These are phyloP conservation scores for Plasmodium vivax DNA, from an alignment of 169 alveolate species.

Conservation along the genomic window DNA sequence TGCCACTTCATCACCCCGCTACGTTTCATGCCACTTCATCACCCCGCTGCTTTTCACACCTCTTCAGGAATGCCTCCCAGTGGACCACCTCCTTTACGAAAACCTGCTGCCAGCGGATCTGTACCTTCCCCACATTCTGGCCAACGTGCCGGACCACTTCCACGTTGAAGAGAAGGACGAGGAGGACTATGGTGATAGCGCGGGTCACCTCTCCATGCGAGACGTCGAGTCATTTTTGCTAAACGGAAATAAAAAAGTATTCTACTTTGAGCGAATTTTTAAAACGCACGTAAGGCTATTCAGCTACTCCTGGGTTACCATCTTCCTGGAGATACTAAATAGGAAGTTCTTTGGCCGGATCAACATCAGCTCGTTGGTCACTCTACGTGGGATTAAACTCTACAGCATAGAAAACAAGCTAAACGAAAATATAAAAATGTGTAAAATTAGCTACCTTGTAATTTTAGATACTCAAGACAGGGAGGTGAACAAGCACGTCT, in stretches of 20 bases:
- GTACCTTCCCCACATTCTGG: conserved; percentile 11
- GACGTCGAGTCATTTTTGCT: conserved; percentile 15
- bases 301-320: conserved; percentile 66
- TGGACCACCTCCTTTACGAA: conserved; percentile 54
- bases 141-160: conserved; percentile 52
- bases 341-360: conserved; percentile 8
- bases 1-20: not conserved
- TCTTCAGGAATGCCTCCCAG: conserved; percentile 30
- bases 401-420: conserved; percentile 51
- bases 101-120: conserved; percentile 48
- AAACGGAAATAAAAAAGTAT: conserved; percentile 7
- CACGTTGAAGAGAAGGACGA: conserved; percentile 6
- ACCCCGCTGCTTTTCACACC: not conserved
- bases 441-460: conserved; percentile 26
- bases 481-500: conserved; percentile 2
- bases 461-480: conserved; percentile 31
- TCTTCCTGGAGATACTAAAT: conserved; percentile 35
- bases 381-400: conserved; percentile 35
- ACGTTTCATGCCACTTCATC: not conserved
- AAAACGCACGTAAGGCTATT: conserved; percentile 51
- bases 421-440: conserved; percentile 49
- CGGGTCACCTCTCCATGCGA: not conserved
- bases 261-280: conserved; percentile 44
- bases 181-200: not conserved
- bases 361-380: conserved; percentile 21